Conservation (phyloP, 2,329 filamentous ascomycete genomes). For the Paecilomyces dactylethromorphus region DNA sequence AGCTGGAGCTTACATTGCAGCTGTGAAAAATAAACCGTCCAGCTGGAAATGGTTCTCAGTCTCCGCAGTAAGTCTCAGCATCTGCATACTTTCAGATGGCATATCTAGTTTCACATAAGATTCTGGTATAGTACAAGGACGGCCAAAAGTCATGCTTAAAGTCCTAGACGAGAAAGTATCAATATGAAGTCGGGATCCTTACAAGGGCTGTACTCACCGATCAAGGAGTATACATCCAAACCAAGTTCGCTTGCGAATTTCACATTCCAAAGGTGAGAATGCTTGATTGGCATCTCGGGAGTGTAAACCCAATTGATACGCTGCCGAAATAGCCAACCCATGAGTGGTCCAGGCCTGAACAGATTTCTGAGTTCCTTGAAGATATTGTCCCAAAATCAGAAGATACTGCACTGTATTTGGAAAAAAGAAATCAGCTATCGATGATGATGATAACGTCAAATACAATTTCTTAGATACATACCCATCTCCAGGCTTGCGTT, state of each 20-base stretch:
- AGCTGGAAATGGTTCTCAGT: constrained; percentile 1
- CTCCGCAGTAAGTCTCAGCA: constrained; percentile 1
- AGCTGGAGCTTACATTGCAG: constrained; percentile 17
- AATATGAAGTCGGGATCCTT: too few species aligned
- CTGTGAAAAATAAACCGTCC: constrained; percentile 14
- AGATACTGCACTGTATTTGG: constrained; percentile 47
- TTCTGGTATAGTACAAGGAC: constrained; percentile 43
- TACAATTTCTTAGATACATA: constrained; percentile 10
- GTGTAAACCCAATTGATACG: constrained; percentile 48
- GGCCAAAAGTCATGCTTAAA: constrained; percentile 48
- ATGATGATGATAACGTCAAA: neutral
- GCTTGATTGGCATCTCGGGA: constrained; percentile 30
- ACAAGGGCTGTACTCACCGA: too few species aligned
- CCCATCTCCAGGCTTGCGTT: constrained; percentile 42
- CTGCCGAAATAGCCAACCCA: constrained; percentile 46
- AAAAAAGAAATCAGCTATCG: neutral
- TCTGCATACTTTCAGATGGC: constrained; percentile 13
- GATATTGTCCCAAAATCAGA: constrained; percentile 45
- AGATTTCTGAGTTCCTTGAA: constrained; percentile 49
- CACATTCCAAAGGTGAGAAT: constrained; percentile 38
- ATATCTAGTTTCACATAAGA: constrained; percentile 36
- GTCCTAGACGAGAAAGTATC: constrained; percentile 21
- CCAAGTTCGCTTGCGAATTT: constrained; percentile 46
- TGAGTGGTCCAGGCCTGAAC: constrained; percentile 50
- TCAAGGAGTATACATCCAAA: constrained; percentile 45